These are phyloP conservation scores for Arachnomyces sp. DNA, from an alignment of 2,329 filamentous ascomycete species.

Conservation along the genomic window DNA sequence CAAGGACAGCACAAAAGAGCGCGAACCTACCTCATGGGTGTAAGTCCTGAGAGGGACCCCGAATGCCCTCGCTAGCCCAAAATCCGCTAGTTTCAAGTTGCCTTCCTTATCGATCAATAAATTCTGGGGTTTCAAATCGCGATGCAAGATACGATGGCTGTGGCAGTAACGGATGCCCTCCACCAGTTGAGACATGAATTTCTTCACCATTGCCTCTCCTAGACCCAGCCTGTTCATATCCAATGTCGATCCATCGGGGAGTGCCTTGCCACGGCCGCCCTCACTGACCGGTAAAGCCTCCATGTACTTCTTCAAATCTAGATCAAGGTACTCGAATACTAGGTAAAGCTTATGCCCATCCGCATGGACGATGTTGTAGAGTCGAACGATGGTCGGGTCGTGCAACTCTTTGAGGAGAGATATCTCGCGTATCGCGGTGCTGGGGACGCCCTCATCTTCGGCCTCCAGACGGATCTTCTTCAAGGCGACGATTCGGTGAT, in stretches of 20 bases:
- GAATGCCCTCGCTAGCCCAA: constrained; percentile 80
- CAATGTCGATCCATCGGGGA: constrained; percentile 66
- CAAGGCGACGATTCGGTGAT: constrained; percentile 71
- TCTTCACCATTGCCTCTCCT: constrained; percentile 74
- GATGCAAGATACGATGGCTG: constrained; percentile 67
- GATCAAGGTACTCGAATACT: constrained; percentile 83
- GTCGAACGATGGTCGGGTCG: constrained; percentile 78
- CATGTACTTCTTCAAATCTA: constrained; percentile 95
- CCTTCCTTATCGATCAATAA: constrained; percentile 49
- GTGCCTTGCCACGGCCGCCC: constrained; percentile 73
- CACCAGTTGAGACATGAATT: constrained; percentile 84
- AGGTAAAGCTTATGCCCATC: constrained; percentile 93
- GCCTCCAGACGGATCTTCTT: constrained; percentile 95
- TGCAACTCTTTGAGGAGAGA: constrained; percentile 91
- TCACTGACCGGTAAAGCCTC: constrained; percentile 77
- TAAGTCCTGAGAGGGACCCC: constrained; percentile 86
- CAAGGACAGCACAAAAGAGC: constrained; percentile 3
- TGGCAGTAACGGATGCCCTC: constrained; percentile 83
- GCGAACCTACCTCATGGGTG: constrained; percentile 64
- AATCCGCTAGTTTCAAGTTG: constrained; percentile 85
- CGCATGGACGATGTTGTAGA: constrained; percentile 87
- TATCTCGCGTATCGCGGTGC: constrained; percentile 88
- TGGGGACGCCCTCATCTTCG: constrained; percentile 88
- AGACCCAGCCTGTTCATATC: constrained; percentile 61
- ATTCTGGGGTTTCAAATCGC: background rate